Evolutionary conservation across 768 basidiomycete genomes (phyloP).

Genomic region (Rhodotorula babjevae): DNA sequence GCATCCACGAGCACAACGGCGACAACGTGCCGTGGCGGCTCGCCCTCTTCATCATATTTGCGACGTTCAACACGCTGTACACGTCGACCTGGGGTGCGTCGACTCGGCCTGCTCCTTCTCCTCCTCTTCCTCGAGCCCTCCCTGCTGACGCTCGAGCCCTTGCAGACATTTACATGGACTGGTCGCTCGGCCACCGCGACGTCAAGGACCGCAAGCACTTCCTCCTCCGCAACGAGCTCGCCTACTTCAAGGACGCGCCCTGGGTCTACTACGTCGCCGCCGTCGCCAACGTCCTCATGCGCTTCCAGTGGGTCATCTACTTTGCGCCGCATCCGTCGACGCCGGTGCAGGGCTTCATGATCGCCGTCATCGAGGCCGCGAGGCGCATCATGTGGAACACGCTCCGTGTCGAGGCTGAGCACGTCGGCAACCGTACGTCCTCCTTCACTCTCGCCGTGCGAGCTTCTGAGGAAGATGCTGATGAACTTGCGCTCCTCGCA

Average conservation of each 20-base stretch:
- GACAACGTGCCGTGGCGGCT: constrained; percentile 51
- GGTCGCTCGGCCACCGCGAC: constrained; percentile 66
- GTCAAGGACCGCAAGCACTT: constrained; percentile 53
- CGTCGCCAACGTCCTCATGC: constrained; percentile 66
- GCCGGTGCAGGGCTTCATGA: constrained; percentile 60
- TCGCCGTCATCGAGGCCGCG: constrained; percentile 67
- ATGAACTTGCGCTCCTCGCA: too few relatives aligned
- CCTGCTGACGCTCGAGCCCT: too few relatives aligned
- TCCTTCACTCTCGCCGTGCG: too few relatives aligned
- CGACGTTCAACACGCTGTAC: constrained; percentile 63
- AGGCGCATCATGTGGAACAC: constrained; percentile 85
- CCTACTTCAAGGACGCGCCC: constrained; percentile 60
- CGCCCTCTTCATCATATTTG: constrained; percentile 64
- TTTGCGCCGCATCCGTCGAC: constrained; percentile 54
- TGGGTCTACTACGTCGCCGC: constrained; percentile 64
- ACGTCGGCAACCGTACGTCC: constrained; percentile 53
- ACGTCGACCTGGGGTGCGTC: constrained; percentile 67
- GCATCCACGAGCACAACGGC: constrained; percentile 54
- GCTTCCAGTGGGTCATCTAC: constrained; percentile 80
- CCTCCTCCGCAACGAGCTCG: constrained; percentile 67
- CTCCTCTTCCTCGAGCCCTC: neutral
- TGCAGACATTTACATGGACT: constrained; percentile 65
- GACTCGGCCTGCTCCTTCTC: neutral
- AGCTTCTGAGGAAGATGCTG: too few relatives aligned
- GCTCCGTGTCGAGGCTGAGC: constrained; percentile 51